Evolutionary conservation across 2,329 filamentous ascomycete genomes (phyloP), one percentile per base, ranked within the genome.

Genomic region (Sarocladiaceae sp.): DNA sequence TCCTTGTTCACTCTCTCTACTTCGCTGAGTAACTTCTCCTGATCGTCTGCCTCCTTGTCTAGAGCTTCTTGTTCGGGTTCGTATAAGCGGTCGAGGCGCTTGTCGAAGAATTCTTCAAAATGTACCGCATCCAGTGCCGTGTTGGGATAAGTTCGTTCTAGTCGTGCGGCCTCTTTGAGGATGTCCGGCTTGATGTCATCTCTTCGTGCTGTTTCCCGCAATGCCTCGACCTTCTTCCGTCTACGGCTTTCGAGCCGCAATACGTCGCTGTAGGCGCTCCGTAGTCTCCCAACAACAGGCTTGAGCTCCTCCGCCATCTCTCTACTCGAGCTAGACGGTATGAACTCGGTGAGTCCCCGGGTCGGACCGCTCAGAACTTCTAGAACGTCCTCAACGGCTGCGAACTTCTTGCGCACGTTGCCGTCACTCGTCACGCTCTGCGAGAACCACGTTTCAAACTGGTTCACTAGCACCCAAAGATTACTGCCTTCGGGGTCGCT

Each of bases 101-200:
- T 79, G 61, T 96, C 90, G 58, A 97, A 97, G 44, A 97, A 87
- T 51, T 84, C 82, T 62, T 99, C 94, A 62, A 99, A 97, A 61
- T 97, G 91, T 2, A 88, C 88, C 0, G 93, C 86, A 49, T 90
- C 87, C 50, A 99, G 87, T 11, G 84, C 82, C 33, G 92, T 91
- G 70, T 88, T 88, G 0, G 91, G 89, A 56, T 90, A 93, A 54
- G 88, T 86, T 42, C 92, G 83, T 71, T 97, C 94, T 12, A 97
- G 76, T 8, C 91, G 83, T 31, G 87, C 86, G 2, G 92, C 86
- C 74, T 97, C 92, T 47, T 81, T 80, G 20, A 96, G 76, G 3
- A 99, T 86, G 48, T 91, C 89, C 0, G 83, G 80, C 61, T 91
- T 91, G 60, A 97, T 92, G 66, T 97, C 93, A 67, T 99, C 94